These are phyloP conservation scores for Salix dunnii DNA, from an alignment of 345 rosid species.

Conservation along the genomic window DNA sequence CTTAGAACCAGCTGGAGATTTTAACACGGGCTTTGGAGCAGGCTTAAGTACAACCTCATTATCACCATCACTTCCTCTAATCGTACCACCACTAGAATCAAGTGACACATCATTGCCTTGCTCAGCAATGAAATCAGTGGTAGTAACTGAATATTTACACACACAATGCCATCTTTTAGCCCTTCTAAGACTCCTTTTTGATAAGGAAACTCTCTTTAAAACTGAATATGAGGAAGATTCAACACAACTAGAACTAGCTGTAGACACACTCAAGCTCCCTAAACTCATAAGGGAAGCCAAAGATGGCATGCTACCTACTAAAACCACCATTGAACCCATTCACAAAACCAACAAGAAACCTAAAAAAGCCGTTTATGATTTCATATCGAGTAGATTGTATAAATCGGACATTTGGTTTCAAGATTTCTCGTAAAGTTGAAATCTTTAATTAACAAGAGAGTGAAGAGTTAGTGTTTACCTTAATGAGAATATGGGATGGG, in stretches of 20 bases:
- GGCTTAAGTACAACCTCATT: slow-evolving; percentile 63
- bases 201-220: slow-evolving; percentile 56
- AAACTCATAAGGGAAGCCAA: slow-evolving; percentile 57
- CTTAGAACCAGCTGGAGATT: slow-evolving; percentile 38
- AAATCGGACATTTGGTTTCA: not conserved
- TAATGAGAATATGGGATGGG: not conserved
- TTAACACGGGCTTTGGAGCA: slow-evolving; percentile 72
- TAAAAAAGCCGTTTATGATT: slow-evolving; percentile 1
- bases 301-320: slow-evolving; percentile 80
- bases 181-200: slow-evolving; percentile 41
- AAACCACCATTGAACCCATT: slow-evolving; percentile 62
- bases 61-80: slow-evolving; percentile 38
- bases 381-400: not conserved
- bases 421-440: not conserved
- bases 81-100: slow-evolving; percentile 37
- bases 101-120: slow-evolving; percentile 51
- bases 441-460: not conserved
- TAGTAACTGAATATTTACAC: slow-evolving; percentile 75
- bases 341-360: slow-evolving; percentile 2
- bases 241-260: slow-evolving; percentile 25
- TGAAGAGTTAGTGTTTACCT: not conserved
- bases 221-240: slow-evolving; percentile 40
- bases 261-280: slow-evolving; percentile 39
- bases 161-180: slow-evolving; percentile 51
- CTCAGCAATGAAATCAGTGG: slow-evolving; percentile 70